Evolutionary conservation across 257 asterid genomes (phyloP), one percentile per base, ranked within the genome.

Genomic region (Penstemon barbatus): DNA sequence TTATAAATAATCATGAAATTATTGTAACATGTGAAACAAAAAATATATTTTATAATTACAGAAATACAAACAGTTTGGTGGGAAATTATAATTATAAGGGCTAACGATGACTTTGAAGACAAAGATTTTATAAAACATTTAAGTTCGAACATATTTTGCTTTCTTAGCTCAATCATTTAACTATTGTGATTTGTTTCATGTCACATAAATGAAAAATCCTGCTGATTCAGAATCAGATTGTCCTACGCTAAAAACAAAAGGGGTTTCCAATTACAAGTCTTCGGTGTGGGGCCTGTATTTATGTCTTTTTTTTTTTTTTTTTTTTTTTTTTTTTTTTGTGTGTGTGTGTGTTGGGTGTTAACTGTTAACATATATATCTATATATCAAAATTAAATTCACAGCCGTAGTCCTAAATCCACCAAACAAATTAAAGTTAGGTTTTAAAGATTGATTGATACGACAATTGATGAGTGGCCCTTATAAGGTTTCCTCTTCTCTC

Each of bases 211-310:
- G 51, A 59, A 68, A 71, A 63, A 33, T 25, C 45, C 39, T 51
- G 72, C 59, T 48, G 76, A 67, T 58, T 58, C 61, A 55, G 76
- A 67, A 55, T 58, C 61, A 55, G 73, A 77, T 65, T 68, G 81
- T 71, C 69, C 68, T 68, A 6, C 58, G 72, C 75, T 51, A 83
- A 49, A 70, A 63, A 86, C 82, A 74, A 86, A 78, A 66, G 65
- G 55, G 36, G 45, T 76, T 69, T 59, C 57, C 36, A 5, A 40
- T 5, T 60, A 44, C 33, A 60, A 40, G 65, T 60, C 42, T 60
- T 43, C 3, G 38, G 11, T 5, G 51, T 37, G n/a, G 65, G 65
- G 39, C 70, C 70, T 75, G 61, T 79, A 73, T 61, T 52, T 7
- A 51, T 8, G 2, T 25, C 33, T 1, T 1, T 25, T 25, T 25